These are phyloP conservation scores for Leccinum rimulosum DNA, from an alignment of 768 basidiomycete genomes.

Conservation along the genomic window DNA sequence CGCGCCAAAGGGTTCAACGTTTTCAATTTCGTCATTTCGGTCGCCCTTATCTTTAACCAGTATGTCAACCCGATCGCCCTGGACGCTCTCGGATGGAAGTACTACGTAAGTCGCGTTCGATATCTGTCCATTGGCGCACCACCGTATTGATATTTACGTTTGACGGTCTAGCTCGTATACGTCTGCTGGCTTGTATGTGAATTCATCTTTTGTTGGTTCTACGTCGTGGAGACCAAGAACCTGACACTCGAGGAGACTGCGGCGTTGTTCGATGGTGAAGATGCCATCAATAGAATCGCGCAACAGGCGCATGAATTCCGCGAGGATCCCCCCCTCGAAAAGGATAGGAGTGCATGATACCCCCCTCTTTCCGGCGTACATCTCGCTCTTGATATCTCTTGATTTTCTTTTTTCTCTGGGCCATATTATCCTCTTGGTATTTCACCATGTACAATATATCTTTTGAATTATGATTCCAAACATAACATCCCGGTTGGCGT, in stretches of 20 bases:
- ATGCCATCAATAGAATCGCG: conserved; percentile 40
- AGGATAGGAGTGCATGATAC: conserved; percentile 13
- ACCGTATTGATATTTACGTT: not conserved
- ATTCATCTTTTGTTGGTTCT: conserved; percentile 62
- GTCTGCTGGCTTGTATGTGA: conserved; percentile 69
- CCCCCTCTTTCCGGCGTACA: not conserved
- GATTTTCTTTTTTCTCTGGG: not conserved
- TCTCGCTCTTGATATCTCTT: not conserved
- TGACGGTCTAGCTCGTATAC: conserved; percentile 53
- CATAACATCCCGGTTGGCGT: not conserved
- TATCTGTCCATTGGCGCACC: not conserved
- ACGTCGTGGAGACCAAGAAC: conserved; percentile 69
- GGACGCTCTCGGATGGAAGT: conserved; percentile 64
- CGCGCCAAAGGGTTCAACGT: conserved; percentile 86
- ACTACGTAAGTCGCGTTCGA: conserved; percentile 49
- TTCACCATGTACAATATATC: conserved; percentile 1
- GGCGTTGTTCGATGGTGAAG: conserved; percentile 72
- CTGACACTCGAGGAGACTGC: conserved; percentile 81
- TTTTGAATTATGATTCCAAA: not conserved
- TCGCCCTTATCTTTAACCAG: conserved; percentile 86
- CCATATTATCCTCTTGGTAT: not conserved
- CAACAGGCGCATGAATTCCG: conserved; percentile 21
- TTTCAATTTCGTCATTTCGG: conserved; percentile 75
- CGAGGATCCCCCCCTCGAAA: conserved; percentile 20
- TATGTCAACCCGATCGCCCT: conserved; percentile 84